Evolutionary conservation across 164 flowering plant genomes (phyloP).

Genomic region (Vitis cinerea): DNA sequence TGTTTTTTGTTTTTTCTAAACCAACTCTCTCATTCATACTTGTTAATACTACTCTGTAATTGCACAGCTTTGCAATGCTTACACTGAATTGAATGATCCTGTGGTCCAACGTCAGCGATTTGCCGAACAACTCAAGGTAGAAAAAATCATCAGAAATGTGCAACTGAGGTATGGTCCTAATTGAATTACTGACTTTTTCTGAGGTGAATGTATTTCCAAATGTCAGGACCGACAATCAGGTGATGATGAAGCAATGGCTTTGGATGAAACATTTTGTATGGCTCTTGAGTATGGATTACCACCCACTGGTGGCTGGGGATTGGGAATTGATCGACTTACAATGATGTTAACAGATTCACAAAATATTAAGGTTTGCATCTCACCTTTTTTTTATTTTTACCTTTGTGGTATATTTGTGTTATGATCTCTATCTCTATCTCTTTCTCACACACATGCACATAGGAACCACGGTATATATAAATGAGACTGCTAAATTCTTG

Average conservation of each 20-base stretch:
- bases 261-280: slow-evolving; percentile 88
- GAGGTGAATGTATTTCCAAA: slow-evolving; percentile 3
- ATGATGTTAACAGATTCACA: slow-evolving; percentile 94
- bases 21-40: neutral
- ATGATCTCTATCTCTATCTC: neutral
- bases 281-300: slow-evolving; percentile 95
- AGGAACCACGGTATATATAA: too few species aligned
- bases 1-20: neutral
- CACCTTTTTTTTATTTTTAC: too few species aligned
- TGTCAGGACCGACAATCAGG: slow-evolving; percentile 90
- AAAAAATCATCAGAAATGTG: neutral
- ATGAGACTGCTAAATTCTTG: too few species aligned
- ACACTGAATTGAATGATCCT: slow-evolving; percentile 97
- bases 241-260: slow-evolving; percentile 97
- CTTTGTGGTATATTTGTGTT: too few species aligned
- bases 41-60: slow-evolving; percentile 1
- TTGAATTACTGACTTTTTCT: neutral
- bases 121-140: slow-evolving; percentile 94
- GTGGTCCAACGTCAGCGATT: slow-evolving; percentile 90
- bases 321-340: slow-evolving; percentile 89
- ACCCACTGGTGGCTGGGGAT: slow-evolving; percentile 98
- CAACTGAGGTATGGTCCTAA: neutral
- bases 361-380: slow-evolving; percentile 73
- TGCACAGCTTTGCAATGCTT: slow-evolving; percentile 87
- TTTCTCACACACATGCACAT: neutral